Evolutionary conservation across 2,329 filamentous ascomycete genomes (phyloP).

Genomic region (Ophiostoma himal-ulmi): DNA sequence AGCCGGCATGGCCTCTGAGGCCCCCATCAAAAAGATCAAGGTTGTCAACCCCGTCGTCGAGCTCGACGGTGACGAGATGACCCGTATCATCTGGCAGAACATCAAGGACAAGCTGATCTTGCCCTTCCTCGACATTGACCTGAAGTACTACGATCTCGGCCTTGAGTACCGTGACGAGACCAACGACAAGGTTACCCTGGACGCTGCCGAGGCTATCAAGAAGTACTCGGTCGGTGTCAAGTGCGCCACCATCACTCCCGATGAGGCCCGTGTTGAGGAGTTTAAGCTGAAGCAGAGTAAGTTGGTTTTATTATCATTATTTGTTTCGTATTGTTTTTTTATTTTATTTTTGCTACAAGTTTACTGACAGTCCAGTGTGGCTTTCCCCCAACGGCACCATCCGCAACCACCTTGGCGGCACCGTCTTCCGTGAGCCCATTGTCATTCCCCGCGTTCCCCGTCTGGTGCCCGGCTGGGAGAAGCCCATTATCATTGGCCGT

Average conservation of each 20-base stretch:
- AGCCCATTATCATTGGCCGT: constrained; percentile 97
- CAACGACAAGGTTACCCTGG: constrained; percentile 89
- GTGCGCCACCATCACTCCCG: constrained; percentile 97
- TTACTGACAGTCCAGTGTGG: constrained; percentile 63
- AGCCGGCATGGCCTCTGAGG: constrained; percentile 23
- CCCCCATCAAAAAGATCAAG: constrained; percentile 73
- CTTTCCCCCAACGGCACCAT: constrained; percentile 92
- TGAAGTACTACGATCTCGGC: constrained; percentile 96
- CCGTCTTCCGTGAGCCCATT: constrained; percentile 98
- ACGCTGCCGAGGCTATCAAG: constrained; percentile 95
- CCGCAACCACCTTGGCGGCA: constrained; percentile 73
- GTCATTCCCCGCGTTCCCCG: constrained; percentile 90
- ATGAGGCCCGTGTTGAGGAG: constrained; percentile 93
- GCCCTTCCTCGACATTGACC: constrained; percentile 92
- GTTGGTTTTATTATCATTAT: constrained; percentile 37
- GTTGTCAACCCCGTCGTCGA: constrained; percentile 99
- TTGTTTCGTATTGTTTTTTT: neutral
- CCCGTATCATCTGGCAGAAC: constrained; percentile 95
- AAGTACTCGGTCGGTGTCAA: constrained; percentile 99
- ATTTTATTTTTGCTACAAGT: neutral
- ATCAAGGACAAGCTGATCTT: constrained; percentile 99
- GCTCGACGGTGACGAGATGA: constrained; percentile 95
- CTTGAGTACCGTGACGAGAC: constrained; percentile 94
- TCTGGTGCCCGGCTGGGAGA: constrained; percentile 94
- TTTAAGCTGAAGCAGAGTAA: constrained; percentile 97